A percentile compares a stretch with the other conserved stretches of the same genome.
Evolutionary conservation across 2,329 filamentous ascomycete genomes (phyloP).

Genomic region (Sarocladiaceae sp.): DNA sequence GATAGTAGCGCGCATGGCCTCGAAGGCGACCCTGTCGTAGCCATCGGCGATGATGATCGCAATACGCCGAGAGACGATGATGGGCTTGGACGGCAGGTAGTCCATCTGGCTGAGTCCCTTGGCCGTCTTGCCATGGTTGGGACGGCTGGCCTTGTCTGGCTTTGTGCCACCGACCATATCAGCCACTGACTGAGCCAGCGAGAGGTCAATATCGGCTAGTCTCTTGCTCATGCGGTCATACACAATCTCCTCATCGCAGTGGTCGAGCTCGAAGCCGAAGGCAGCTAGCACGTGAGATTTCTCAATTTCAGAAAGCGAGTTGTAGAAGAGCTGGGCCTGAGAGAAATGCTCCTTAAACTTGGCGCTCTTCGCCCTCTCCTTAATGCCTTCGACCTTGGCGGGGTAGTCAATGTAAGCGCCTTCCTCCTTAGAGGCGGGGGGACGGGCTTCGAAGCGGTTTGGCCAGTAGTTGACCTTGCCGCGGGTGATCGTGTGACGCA

Average conservation of each 20-base stretch:
- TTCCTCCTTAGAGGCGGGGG: conserved; percentile 57
- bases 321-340: conserved; percentile 78
- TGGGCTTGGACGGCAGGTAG: conserved; percentile 54
- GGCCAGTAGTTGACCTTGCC: conserved; percentile 63
- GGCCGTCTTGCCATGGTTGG: conserved; percentile 63
- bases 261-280: conserved; percentile 71
- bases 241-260: conserved; percentile 73
- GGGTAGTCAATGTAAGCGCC: conserved; percentile 63
- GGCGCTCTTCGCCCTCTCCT: conserved; percentile 57
- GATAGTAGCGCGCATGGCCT: conserved; percentile 57
- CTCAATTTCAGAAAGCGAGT: conserved; percentile 59
- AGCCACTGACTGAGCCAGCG: conserved; percentile 62
- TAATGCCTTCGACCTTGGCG: conserved; percentile 60
- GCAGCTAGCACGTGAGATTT: conserved; percentile 69
- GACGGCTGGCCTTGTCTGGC: conserved; percentile 43
- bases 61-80: conserved; percentile 64
- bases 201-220: conserved; percentile 65
- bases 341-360: conserved; percentile 75
- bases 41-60: conserved; percentile 74
- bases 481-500: conserved; percentile 64
- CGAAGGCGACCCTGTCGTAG: conserved; percentile 61
- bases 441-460: conserved; percentile 53
- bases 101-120: conserved; percentile 64
- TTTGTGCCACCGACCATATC: conserved; percentile 60
- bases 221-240: conserved; percentile 65